Base-by-base conservation (phyloP, 805 yeast genomes). In the Tetrapisispora nanseiensis region DNA sequence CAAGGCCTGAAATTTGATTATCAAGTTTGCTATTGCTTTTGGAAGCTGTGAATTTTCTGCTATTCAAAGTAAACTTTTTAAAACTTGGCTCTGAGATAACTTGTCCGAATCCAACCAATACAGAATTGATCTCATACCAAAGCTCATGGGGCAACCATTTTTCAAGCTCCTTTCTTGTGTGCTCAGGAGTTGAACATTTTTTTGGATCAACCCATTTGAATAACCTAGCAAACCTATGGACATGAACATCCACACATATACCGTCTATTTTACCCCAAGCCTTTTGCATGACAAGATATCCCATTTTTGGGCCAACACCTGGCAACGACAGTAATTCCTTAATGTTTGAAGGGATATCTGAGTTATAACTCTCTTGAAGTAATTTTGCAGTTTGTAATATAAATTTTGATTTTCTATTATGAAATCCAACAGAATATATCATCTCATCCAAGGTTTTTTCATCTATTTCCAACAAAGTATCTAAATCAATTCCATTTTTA, bases 231-330 rank as follows among this genome's bases (percentile, higher is more conserved):
- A 87, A 65, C 41, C 97, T 67, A 51, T 84, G 89, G 41, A 89
- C 77, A 60, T 89, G 97, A 3, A 86, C 89, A 57, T 89, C 97
- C 10, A 89, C 96, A 8, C 97, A 96, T n/a, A 89, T 85, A 0
- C 97, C 97, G 41, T 71, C 78, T 45, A 80, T 66, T 33, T 70
- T 66, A 18, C 67, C 66, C 96, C 96, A 87, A 0, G 92, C 95
- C 32, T 76, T 74, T 53, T 86, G 95, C 45, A 86, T 65, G 1
- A 89, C 70, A 31, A 89, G 63, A 57, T 75, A 82, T 0, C 94
- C 95, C 97, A 89, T 89, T 59, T 89, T 89, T 8, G 95, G 95
- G 0, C 97, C 97, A 3, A 89, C 95, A 0, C 97, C 97, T 0
- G 96, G 96, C 26, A 89, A 65, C 0, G 72, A 61, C 5, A 74